These are phyloP conservation scores for Vigna trinervia DNA, from an alignment of 306 rosid species.

Conservation along the genomic window DNA sequence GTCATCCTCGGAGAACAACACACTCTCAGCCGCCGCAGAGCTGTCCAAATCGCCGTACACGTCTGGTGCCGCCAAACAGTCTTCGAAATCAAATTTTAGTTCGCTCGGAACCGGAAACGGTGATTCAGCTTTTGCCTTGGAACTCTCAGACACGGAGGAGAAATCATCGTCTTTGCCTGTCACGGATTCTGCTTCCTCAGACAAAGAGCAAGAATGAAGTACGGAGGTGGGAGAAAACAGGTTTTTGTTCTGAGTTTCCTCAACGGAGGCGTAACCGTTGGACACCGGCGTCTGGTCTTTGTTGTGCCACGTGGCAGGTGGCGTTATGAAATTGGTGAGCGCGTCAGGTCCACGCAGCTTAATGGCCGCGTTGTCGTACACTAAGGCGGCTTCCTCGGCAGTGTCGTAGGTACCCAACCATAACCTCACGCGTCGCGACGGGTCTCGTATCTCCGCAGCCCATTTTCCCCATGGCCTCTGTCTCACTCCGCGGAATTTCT, in stretches of 20 bases:
- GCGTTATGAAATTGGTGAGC: slow-evolving; percentile 77
- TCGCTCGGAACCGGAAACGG: slow-evolving; percentile 50
- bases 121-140: slow-evolving; percentile 45
- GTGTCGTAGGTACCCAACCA: slow-evolving; percentile 96
- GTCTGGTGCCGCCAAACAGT: slow-evolving; percentile 49
- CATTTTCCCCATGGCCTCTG: slow-evolving; percentile 99
- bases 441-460: slow-evolving; percentile 99
- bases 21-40: slow-evolving; percentile 42
- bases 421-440: slow-evolving; percentile 80
- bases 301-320: slow-evolving; percentile 38
- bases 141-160: slow-evolving; percentile 55
- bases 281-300: slow-evolving; percentile 3
- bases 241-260: slow-evolving; percentile 55
- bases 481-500: slow-evolving; percentile 89
- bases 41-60: neutral
- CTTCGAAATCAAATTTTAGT: slow-evolving; percentile 60
- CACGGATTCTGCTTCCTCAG: slow-evolving; percentile 66
- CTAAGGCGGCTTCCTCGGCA: slow-evolving; percentile 95
- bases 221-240: slow-evolving; percentile 80
- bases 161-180: slow-evolving; percentile 36
- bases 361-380: slow-evolving; percentile 94
- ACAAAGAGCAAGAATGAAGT: slow-evolving; percentile 58
- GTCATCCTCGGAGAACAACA: slow-evolving; percentile 33
- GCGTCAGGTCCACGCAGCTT: slow-evolving; percentile 92
- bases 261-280: slow-evolving; percentile 57